These are phyloP conservation scores for Persicaria maculosa DNA, from an alignment of 148 eudicot genomes.

Conservation along the genomic window DNA sequence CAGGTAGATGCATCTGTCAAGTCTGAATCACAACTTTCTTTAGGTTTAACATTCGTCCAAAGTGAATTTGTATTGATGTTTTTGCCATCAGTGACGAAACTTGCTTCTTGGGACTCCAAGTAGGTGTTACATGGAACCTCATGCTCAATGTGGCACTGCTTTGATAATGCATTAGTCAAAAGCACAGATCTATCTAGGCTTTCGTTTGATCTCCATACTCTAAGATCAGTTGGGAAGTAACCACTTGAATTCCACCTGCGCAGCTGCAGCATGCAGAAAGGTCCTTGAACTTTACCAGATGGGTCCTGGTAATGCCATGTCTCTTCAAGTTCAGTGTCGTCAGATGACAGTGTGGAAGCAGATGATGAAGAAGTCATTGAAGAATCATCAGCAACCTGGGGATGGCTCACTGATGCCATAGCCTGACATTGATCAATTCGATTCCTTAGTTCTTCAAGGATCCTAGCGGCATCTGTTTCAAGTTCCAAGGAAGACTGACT, in stretches of 20 bases:
- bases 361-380: conserved; percentile 32
- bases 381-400: conserved; percentile 33
- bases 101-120: conserved; percentile 26
- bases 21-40: conserved; percentile 28
- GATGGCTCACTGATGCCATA: conserved; percentile 20
- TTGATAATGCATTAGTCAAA: conserved; percentile 53
- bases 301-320: conserved; percentile 90
- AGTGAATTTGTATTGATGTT: conserved; percentile 22
- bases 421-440: conserved; percentile 30
- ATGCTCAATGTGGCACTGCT: conserved; percentile 10
- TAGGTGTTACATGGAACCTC: conserved; percentile 3
- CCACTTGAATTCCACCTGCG: conserved; percentile 76
- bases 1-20: conserved; percentile 18
- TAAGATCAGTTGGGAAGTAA: conserved; percentile 66
- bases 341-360: conserved; percentile 22
- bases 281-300: conserved; percentile 74
- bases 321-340: conserved; percentile 45
- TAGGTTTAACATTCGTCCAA: conserved; percentile 21
- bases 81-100: conserved; percentile 26
- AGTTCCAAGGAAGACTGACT: conserved; percentile 13
- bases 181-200: conserved; percentile 50
- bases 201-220: conserved; percentile 62
- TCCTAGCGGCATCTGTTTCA: conserved; percentile 15
- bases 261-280: conserved; percentile 68
- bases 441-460: conserved; percentile 30